Percentiles rank a stretch among this genome's conserved stretches.
Evolutionary conservation across 2,329 filamentous ascomycete genomes (phyloP).

Genomic region (Exophiala spinifera): DNA sequence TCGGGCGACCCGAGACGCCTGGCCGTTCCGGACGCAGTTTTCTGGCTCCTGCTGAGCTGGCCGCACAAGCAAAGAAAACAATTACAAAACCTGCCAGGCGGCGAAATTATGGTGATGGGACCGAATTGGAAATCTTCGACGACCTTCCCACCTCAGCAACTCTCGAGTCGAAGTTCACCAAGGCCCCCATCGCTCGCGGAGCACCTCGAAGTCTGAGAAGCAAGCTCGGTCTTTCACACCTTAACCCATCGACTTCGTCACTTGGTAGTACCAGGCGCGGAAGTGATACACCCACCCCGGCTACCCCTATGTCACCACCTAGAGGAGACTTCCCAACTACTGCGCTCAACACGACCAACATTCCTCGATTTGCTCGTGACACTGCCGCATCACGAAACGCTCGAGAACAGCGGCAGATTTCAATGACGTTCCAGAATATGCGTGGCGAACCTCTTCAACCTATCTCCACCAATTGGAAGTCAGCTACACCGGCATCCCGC

Average conservation of each 20-base stretch:
- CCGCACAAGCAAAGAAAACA: conserved; percentile 62
- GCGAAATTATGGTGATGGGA: conserved; percentile 83
- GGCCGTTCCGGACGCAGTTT: conserved; percentile 43
- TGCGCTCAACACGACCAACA: conserved; percentile 22
- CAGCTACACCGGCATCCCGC: conserved; percentile 35
- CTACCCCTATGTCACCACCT: conserved; percentile 56
- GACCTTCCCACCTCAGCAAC: conserved; percentile 85
- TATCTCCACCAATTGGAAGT: conserved; percentile 59
- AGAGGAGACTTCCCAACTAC: conserved; percentile 47
- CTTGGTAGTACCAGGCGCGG: conserved; percentile 30
- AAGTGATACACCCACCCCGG: conserved; percentile 47
- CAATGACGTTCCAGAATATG: conserved; percentile 39
- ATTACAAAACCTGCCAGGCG: conserved; percentile 69
- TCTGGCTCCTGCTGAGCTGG: conserved; percentile 49
- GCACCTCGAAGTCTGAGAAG: conserved; percentile 61
- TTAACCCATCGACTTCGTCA: conserved; percentile 28
- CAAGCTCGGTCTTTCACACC: conserved; percentile 47
- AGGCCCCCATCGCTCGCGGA: conserved; percentile 69
- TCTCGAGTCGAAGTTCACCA: conserved; percentile 77
- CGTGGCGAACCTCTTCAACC: conserved; percentile 48
- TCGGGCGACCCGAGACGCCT: conserved; percentile 49
- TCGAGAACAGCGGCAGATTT: conserved; percentile 58
- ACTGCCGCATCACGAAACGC: conserved; percentile 65
- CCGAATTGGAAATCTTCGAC: conserved; percentile 89
- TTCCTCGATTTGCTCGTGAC: conserved; percentile 63